These are phyloP conservation scores for Lenzites betulinus DNA, from an alignment of 768 basidiomycete species.

Conservation along the genomic window DNA sequence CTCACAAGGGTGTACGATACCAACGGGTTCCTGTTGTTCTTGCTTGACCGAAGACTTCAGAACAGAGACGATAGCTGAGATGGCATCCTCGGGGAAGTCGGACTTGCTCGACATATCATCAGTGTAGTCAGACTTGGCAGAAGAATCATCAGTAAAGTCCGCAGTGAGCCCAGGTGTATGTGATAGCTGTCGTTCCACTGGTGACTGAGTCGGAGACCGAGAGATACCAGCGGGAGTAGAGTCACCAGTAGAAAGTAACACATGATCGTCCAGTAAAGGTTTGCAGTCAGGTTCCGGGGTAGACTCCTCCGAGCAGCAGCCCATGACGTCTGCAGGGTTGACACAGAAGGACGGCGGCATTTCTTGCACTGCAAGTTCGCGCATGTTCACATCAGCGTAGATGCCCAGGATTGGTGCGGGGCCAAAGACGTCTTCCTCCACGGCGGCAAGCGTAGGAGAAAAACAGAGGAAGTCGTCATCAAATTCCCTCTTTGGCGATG, in stretches of 20 bases:
- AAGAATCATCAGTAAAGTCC: background rate
- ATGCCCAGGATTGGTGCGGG: constrained; percentile 26
- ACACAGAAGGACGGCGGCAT: constrained; percentile 32
- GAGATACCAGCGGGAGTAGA: background rate
- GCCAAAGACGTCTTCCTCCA: background rate
- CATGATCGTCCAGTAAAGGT: background rate
- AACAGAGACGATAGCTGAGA: constrained; percentile 30
- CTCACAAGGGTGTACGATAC: background rate
- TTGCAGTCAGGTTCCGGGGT: background rate
- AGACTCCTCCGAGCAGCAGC: constrained; percentile 1
- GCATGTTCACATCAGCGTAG: constrained; percentile 39
- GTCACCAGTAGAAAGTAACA: background rate
- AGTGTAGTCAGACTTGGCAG: background rate
- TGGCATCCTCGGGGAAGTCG: constrained; percentile 27
- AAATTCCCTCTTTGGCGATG: background rate
- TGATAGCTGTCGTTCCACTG: background rate
- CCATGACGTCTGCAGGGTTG: constrained; percentile 44
- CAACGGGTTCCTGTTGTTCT: background rate
- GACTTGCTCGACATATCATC: background rate
- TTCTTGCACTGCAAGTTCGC: constrained; percentile 25
- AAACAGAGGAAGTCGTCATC: constrained; percentile 5
- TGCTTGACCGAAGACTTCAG: constrained; percentile 23
- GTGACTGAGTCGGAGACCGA: background rate
- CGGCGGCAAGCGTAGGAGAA: background rate
- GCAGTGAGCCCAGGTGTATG: background rate